Percentiles rank a stretch among this genome's conserved stretches.
Evolutionary conservation across 2,329 filamentous ascomycete genomes (phyloP).

Genomic region (Stachybotrys elegans): DNA sequence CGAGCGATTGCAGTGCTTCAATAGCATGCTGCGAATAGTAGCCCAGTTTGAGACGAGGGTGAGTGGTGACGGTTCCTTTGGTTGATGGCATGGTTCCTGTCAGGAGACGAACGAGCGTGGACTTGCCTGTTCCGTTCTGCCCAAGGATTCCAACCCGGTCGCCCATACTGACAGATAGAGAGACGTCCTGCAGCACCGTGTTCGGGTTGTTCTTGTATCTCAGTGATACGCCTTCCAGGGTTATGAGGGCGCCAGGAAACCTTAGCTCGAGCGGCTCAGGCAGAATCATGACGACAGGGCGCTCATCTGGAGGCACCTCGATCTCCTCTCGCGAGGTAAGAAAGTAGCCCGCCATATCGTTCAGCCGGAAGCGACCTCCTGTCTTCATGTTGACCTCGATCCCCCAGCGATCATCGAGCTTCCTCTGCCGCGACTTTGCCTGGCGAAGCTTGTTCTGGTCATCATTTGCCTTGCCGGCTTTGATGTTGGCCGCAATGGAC

Average conservation of each 20-base stretch:
- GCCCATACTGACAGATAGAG: constrained; percentile 65
- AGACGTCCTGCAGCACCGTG: constrained; percentile 55
- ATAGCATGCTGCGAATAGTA: constrained; percentile 81
- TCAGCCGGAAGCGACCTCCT: constrained; percentile 76
- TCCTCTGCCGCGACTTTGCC: constrained; percentile 79
- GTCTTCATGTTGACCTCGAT: constrained; percentile 62
- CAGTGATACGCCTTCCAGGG: constrained; percentile 64
- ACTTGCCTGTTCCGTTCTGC: constrained; percentile 78
- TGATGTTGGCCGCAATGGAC: constrained; percentile 69
- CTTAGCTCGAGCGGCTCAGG: constrained; percentile 64
- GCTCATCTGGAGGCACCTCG: constrained; percentile 61
- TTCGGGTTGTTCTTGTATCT: constrained; percentile 44
- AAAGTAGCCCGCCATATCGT: constrained; percentile 64
- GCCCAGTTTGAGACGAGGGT: constrained; percentile 65
- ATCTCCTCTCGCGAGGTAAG: constrained; percentile 58
- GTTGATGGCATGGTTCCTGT: constrained; percentile 55
- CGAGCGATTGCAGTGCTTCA: constrained; percentile 58
- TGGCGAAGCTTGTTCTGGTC: constrained; percentile 85
- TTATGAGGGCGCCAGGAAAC: constrained; percentile 70
- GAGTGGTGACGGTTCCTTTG: constrained; percentile 56
- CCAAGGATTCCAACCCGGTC: constrained; percentile 73
- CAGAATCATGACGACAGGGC: constrained; percentile 50
- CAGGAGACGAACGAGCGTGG: constrained; percentile 68
- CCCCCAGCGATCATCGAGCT: constrained; percentile 76
- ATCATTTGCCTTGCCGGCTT: constrained; percentile 68